Percentiles rank a stretch among this genome's conserved stretches.
phyloP scores from a whole-genome alignment of 2,329 filamentous ascomycete species.

The Botrytis porri region DNA sequence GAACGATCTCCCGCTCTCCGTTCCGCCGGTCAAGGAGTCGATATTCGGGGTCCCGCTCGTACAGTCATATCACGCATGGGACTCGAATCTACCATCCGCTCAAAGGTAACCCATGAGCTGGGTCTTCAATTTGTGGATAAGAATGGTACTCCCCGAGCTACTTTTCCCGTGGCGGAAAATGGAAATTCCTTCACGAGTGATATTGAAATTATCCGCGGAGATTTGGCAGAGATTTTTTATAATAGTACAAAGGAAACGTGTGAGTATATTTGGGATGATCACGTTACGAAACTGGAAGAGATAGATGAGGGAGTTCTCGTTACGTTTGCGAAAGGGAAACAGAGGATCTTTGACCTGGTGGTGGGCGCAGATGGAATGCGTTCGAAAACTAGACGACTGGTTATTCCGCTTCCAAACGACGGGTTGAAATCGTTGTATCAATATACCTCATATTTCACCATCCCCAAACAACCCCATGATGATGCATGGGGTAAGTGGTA shows the following conservation, averaged over 20 bases:
- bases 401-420: slow-evolving; percentile 43
- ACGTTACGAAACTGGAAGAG: not conserved
- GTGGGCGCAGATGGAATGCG: slow-evolving; percentile 49
- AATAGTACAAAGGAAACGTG: slow-evolving; percentile 37
- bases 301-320: not conserved
- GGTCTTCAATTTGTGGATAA: slow-evolving; percentile 44
- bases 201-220: slow-evolving; percentile 46
- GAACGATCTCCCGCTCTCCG: slow-evolving; percentile 45
- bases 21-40: slow-evolving; percentile 50
- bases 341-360: slow-evolving; percentile 42
- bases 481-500: slow-evolving; percentile 13
- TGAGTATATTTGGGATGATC: slow-evolving; percentile 21
- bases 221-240: slow-evolving; percentile 42
- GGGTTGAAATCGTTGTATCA: slow-evolving; percentile 30
- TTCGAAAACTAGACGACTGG: slow-evolving; percentile 47
- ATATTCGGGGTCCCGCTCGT: slow-evolving; percentile 47
- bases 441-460: slow-evolving; percentile 45
- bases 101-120: slow-evolving; percentile 42
- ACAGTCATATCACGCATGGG: slow-evolving; percentile 43
- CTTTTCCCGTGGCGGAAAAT: slow-evolving; percentile 37
- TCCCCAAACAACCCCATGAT: slow-evolving; percentile 38
- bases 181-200: slow-evolving; percentile 42
- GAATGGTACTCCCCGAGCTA: slow-evolving; percentile 40
- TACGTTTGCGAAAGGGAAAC: not conserved
- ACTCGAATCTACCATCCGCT: slow-evolving; percentile 41